Conservation (phyloP, 192 early-diverging fungal species). For the Coemansia sp. region DNA sequence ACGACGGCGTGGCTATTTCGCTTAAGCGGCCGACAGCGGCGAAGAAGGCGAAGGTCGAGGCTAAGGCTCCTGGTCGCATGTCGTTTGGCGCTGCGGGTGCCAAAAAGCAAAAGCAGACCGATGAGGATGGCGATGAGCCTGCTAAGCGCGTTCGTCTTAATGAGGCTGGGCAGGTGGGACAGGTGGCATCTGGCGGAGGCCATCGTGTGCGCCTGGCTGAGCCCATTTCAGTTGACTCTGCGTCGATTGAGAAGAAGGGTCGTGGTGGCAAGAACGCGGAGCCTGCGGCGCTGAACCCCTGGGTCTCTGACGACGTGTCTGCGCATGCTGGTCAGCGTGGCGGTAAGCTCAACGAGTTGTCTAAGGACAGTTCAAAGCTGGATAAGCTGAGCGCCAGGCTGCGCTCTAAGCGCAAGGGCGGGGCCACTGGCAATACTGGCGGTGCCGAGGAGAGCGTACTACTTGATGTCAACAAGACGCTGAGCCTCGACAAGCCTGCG, state of each 20-base stretch:
- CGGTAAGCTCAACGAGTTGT: constrained; percentile 54
- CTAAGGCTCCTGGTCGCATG: constrained; percentile 42
- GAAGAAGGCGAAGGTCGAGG: not conserved
- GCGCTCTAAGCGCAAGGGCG: constrained; percentile 61
- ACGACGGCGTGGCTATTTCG: constrained; percentile 20
- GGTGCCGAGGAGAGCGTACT: constrained; percentile 62
- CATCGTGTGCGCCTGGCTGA: constrained; percentile 64
- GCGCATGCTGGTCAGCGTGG: constrained; percentile 21
- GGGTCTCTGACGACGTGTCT: constrained; percentile 66
- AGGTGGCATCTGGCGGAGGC: constrained; percentile 57
- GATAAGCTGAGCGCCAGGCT: constrained; percentile 71
- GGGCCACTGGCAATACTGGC: not conserved
- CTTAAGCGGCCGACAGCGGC: constrained; percentile 13
- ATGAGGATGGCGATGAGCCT: constrained; percentile 30
- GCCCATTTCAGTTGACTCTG: constrained; percentile 55
- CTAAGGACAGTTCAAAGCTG: constrained; percentile 60
- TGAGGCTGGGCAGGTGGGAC: constrained; percentile 43
- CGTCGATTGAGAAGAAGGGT: constrained; percentile 16
- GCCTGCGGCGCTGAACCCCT: constrained; percentile 69
- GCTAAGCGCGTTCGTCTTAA: constrained; percentile 59
- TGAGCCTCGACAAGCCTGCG: constrained; percentile 15
- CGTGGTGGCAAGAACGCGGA: constrained; percentile 19
- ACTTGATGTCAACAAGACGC: constrained; percentile 71
- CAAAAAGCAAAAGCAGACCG: constrained; percentile 9
- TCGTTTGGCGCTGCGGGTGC: constrained; percentile 39